Percentiles rank a stretch among this genome's conserved stretches.
phyloP scores from a whole-genome alignment of 2,329 filamentous ascomycete genomes.

The Aureobasidium pullulans region DNA sequence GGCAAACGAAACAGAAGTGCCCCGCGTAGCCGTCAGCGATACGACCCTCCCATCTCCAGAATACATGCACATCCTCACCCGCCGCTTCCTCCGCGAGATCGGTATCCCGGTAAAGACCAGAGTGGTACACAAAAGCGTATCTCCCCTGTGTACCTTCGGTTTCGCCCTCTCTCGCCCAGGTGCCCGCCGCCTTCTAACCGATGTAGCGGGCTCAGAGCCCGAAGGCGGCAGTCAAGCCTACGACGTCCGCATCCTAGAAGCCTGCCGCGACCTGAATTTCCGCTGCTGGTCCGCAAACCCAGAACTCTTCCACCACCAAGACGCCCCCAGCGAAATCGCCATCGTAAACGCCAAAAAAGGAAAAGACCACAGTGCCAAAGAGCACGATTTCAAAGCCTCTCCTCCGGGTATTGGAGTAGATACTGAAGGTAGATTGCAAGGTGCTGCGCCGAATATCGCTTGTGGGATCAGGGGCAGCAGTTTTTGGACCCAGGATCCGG shows the following conservation, averaged over 20 bases:
- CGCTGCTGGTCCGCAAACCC: conserved; percentile 31
- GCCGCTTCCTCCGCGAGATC: conserved; percentile 29
- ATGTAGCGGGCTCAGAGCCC: conserved; percentile 28
- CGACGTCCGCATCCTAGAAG: conserved; percentile 33
- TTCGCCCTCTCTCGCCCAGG: conserved; percentile 35
- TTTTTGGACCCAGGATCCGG: conserved; percentile 29
- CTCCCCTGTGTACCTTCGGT: conserved; percentile 39
- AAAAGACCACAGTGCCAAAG: conserved; percentile 7
- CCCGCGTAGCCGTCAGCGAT: conserved; percentile 28
- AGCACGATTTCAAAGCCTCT: conserved; percentile 9
- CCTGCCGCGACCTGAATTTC: conserved; percentile 30
- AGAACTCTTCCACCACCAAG: conserved; percentile 34
- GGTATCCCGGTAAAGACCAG: conserved; percentile 31
- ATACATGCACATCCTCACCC: conserved; percentile 32
- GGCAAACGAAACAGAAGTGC: conserved; percentile 22
- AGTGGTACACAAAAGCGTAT: conserved; percentile 34
- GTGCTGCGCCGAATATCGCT: conserved; percentile 26
- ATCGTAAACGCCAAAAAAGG: conserved; percentile 20
- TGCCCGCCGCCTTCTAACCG: conserved; percentile 26
- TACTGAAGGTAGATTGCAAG: background rate
- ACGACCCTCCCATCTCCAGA: conserved; percentile 29
- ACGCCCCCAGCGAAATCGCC: conserved; percentile 31
- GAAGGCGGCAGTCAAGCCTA: conserved; percentile 30
- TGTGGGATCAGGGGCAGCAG: conserved; percentile 32
- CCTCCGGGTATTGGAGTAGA: conserved; percentile 7